Evolutionary conservation across 257 asterid species (phyloP), one percentile per base, ranked within the genome.

Genomic region (Primulina eburnea): DNA sequence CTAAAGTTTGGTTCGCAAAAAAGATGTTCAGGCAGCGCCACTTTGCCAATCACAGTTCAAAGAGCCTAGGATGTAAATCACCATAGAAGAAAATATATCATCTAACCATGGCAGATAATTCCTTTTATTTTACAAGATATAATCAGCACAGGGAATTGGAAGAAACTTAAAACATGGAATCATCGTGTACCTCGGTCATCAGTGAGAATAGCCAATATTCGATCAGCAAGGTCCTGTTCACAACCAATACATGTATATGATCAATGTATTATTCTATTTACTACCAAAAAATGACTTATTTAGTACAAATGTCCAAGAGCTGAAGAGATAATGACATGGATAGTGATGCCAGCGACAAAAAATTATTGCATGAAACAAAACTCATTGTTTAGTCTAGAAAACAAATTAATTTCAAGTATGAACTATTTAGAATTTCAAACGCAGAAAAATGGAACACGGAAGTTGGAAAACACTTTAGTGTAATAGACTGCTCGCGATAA

Each of bases 221-320:
- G 88, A 72, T 95, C 97, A 80, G 88, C 90, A 71, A 95, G 99
- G 80, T 95, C 98, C 99, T 95, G 87, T 71, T 74, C 64, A 72
- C 69, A 73, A 60, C 28, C 47, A 71, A 58, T 64, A 70, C 71
- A 58, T 18, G 40, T 32, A 69, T 60, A 61, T 40, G n/a, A 17
- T 17, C 17, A 28, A 11, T 62, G 33, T 52, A 68, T 62, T 58
- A 16, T 62, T 61, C 73, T 5, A 70, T 57, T 14, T 62, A 24
- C 70, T 60, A 52, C 52, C 26, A 65, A 53, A 35, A 71, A 34
- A 8, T 58, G 37, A 34, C 71, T 64, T 58, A 11, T 62, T 65
- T 68, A 5, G 67, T 50, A 34, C 70, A 53, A 32, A 37, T 26
- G 26, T 64, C 40, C 67, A 72, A 67, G 34, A 63, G 62, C 52